Evolutionary conservation across 495 filamentous ascomycete genomes (phyloP).

Genomic region (Sordaria brevicollis): DNA sequence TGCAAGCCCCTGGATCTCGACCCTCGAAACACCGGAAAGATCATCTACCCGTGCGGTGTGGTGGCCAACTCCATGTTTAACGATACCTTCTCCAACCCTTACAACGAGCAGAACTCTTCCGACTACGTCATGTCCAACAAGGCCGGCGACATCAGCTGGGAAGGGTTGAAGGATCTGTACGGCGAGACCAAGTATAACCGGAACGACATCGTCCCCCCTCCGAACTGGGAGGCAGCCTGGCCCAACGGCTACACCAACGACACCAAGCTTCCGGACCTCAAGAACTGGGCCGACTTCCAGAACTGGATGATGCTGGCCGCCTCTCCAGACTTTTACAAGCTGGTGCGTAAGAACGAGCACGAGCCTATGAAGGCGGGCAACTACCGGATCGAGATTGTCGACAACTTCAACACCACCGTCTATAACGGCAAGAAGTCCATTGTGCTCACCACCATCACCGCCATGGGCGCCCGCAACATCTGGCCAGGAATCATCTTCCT

Average conservation of each 20-base stretch:
- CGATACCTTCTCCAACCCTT: slow-evolving; percentile 65
- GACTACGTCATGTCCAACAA: slow-evolving; percentile 62
- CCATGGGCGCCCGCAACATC: slow-evolving; percentile 90
- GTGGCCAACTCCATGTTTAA: slow-evolving; percentile 98
- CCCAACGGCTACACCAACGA: slow-evolving; percentile 53
- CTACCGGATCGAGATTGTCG: slow-evolving; percentile 44
- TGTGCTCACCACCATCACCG: slow-evolving; percentile 83
- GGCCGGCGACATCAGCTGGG: slow-evolving; percentile 68
- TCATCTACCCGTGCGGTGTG: slow-evolving; percentile 90
- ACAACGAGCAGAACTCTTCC: slow-evolving; percentile 28
- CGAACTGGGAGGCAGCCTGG: slow-evolving; percentile 67
- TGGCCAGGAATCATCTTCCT: slow-evolving; percentile 96
- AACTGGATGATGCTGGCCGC: slow-evolving; percentile 99
- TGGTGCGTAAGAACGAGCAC: slow-evolving; percentile 69
- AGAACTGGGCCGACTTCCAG: slow-evolving; percentile 73
- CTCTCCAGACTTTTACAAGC: slow-evolving; percentile 90
- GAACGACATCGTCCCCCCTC: slow-evolving; percentile 60
- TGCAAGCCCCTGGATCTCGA: slow-evolving; percentile 66
- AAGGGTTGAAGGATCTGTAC: slow-evolving; percentile 69
- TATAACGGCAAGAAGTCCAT: slow-evolving; percentile 94
- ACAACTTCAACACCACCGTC: slow-evolving; percentile 68
- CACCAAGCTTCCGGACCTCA: slow-evolving; percentile 54
- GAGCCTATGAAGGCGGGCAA: slow-evolving; percentile 53
- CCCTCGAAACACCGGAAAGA: slow-evolving; percentile 37
- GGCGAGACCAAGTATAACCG: slow-evolving; percentile 51